Base-by-base conservation (phyloP, 1,284 basidiomycete genomes). In the Ceratobasidium sp. region DNA sequence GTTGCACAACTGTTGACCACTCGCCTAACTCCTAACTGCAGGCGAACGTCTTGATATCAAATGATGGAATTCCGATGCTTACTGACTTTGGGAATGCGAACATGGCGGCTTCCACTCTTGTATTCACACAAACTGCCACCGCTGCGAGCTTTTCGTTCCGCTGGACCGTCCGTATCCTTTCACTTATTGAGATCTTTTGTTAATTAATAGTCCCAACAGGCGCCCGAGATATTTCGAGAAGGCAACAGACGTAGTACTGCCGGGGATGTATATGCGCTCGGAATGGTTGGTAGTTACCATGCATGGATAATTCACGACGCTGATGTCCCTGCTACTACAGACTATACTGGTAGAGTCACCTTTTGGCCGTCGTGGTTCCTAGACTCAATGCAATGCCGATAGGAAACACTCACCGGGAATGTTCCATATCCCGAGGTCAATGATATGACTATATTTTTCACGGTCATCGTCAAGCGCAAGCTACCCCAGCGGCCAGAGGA, bases 61-160 rank as follows among this genome's bases (percentile, higher is more conserved):
- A 62, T 17, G 5, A 43, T 34, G 58, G 34, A 40, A 32, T 35
- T n/a, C 58, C 58, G 1, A 10, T 62, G 7, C 22, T 62, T 32
- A 32, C 34, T 10, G 58, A 62, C 13, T 62, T 62, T 29, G 58
- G 58, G 1, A 62, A 62, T 34, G 58, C 58, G 10, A 27, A 50
- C 0, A 15, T 62, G 13, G 34, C 49, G 7, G 45, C 49, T 6
- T 32, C 31, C 3, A 62, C 58, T 2, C 12, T 62, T 1, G 32
- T 22, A 17, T 62, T 62, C 20, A 62, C 58, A 8, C 12, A 47
- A 13, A 34, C 58, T 8, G 22, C 32, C 27, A 38, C 22, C 6
- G 52, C 25, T 38, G 13, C 6, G 2, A 62, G 20, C 13, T 0
- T 62, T 20, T 62, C 58, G 17, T 32, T 25, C 12, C 58, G 58